These are phyloP conservation scores for Trichoderma sp. DNA, from an alignment of 2,329 filamentous ascomycete genomes.

Conservation along the genomic window DNA sequence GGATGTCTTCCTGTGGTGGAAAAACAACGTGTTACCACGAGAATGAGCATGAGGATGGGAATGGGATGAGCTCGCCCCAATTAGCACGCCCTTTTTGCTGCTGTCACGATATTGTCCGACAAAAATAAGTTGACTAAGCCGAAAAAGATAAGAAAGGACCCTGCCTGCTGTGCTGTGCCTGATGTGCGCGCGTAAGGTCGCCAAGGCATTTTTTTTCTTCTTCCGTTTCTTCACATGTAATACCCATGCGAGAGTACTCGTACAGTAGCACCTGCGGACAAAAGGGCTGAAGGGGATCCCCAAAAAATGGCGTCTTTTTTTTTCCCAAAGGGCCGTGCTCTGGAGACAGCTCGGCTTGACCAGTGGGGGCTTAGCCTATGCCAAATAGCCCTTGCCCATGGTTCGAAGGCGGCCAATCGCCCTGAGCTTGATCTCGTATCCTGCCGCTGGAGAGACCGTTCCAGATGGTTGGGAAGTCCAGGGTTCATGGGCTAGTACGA, in stretches of 20 bases:
- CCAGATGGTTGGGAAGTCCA: background rate
- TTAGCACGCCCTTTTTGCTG: background rate
- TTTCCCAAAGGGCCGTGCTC: background rate
- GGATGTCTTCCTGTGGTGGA: background rate
- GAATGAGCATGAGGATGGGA: background rate
- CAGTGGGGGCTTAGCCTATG: background rate
- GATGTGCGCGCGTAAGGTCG: background rate
- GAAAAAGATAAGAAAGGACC: background rate
- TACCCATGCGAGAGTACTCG: background rate
- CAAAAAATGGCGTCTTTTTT: background rate
- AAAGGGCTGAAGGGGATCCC: background rate
- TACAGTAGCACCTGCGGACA: background rate
- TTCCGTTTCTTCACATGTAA: background rate
- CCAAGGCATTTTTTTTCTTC: background rate
- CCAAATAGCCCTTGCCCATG: background rate
- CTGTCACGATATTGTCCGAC: background rate
- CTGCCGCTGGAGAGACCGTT: background rate
- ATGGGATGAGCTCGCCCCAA: background rate
- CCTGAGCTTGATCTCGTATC: constrained; percentile 10
- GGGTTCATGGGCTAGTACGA: background rate
- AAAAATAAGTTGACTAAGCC: background rate
- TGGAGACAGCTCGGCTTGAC: background rate
- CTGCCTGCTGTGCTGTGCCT: background rate
- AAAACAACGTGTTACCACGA: background rate
- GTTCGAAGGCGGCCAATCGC: background rate